Base-by-base conservation (phyloP, 768 basidiomycete species). In the Flagelloscypha sp. region DNA sequence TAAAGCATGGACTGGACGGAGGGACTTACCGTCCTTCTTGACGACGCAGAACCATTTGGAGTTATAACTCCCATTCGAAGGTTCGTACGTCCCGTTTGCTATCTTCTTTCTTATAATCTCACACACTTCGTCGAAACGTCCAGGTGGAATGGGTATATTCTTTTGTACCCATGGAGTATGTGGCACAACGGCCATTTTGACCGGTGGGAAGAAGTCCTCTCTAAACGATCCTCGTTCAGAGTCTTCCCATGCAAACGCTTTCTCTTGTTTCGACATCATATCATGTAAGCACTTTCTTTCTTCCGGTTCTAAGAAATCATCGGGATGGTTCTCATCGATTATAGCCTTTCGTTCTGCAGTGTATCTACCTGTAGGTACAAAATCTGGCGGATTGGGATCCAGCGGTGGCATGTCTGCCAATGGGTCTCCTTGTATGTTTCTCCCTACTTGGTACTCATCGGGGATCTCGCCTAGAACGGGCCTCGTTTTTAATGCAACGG, bases 151-250 rank as follows among this genome's bases (percentile, higher is more conserved):
- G 1, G 32, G 41, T 16, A 61, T 56, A n/a, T n/a, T n/a, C n/a
- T n/a, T n/a, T n/a, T n/a, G n/a, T n/a, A 18, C 29, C 61, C 61
- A 64, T 0, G 59, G 61, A 0, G 37, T 49, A 31, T 63, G 61
- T 34, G 54, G 50, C 2, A 62, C 57, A 6, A 47, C 40, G 0
- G 56, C 54, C 15, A 61, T 52, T 13, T 51, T 43, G 22, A 58
- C 57, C 36, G 58, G 55, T 6, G 56, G 53, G 25, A 46, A 62
- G 38, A 52, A 63, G 11, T 57, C 44, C 0, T 35, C 37, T 9
- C 37, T 47, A 32, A 63, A 62, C n/a, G n/a, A n/a, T n/a, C n/a
- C n/a, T n/a, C 47, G 36, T 34, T 65, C 54, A 13, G 18, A n/a
- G 23, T 52, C 48, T 1, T 44, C 27, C 19, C 41, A 58, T 0